Conservation (phyloP, 352 stramenopile genomes). For the Globisporangium rhizosaccharum region DNA sequence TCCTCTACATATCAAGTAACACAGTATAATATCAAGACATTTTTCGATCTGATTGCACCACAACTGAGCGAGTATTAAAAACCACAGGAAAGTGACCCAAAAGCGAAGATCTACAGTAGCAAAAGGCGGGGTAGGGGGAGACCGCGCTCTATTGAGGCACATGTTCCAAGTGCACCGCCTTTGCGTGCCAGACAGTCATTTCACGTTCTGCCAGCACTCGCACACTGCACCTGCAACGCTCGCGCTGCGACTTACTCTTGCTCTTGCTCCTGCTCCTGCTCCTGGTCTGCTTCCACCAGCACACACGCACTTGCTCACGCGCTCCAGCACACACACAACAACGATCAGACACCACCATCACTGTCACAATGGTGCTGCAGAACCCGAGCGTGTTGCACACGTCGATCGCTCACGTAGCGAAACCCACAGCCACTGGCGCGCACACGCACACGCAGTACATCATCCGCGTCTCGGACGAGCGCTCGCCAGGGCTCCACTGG, state of each 20-base stretch:
- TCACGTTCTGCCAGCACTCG: background rate
- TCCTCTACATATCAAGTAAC: too few relatives aligned
- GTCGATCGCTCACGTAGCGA: slow-evolving; percentile 73
- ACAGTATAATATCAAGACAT: too few relatives aligned
- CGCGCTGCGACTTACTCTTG: background rate
- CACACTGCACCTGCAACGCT: background rate
- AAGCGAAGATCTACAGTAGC: too few relatives aligned
- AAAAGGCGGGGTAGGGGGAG: too few relatives aligned
- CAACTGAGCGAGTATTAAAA: too few relatives aligned
- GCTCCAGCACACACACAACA: background rate
- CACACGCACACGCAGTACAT: slow-evolving; percentile 82
- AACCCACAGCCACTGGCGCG: slow-evolving; percentile 42
- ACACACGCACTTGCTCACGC: background rate
- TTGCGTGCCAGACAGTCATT: background rate
- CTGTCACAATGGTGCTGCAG: slow-evolving; percentile 12
- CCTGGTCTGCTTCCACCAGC: background rate
- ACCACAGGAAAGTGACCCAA: too few relatives aligned
- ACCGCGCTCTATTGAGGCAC: background rate
- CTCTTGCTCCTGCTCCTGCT: background rate
- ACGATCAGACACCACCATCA: background rate
- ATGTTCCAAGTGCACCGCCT: background rate
- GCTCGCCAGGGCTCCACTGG: slow-evolving; percentile 62
- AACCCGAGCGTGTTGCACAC: slow-evolving; percentile 62
- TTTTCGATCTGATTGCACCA: too few relatives aligned
- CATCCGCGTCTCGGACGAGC: slow-evolving; percentile 80